Base-by-base conservation (phyloP, 176 grass and related monocot species). In the Urochloa ruziziensis region DNA sequence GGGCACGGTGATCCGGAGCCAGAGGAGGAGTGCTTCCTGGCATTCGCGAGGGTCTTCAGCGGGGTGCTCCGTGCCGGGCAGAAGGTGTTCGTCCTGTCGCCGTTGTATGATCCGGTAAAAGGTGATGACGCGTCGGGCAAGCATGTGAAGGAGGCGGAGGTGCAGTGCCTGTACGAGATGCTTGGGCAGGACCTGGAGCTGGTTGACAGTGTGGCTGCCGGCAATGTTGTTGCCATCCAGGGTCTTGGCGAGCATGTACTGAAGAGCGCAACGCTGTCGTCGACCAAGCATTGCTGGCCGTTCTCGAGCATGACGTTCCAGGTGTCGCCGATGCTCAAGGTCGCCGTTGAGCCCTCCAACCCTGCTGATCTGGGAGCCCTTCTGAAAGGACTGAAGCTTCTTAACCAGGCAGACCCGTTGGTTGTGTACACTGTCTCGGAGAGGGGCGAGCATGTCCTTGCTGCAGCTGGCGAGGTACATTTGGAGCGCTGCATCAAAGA, bases 301-400 rank as follows among this genome's bases (percentile, higher is more conserved):
- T 94, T 98, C 67, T 93, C 91, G 5, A 95, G 95, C 73, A 93
- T 98, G 95, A 85, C 85, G 87, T 98, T 98, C 79, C 92, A 98
- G 83, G 90, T 92, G 37, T 66, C 92, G 46, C 92, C 95, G 6
- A 93, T 88, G n/a, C 95, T 98, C 81, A 94, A 90, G 84, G 95
- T 98, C 48, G 90, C 95, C 7, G 73, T 98, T 81, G 95, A 98
- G 64, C 92, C 92, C 14, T 91, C 90, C 64, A 92, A 98, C 53
- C 92, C 91, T 10, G 71, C 84, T 62, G 92, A 98, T 76, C 83
- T 93, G 42, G 87, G 75, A 81, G 65, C 89, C 46, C 82, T 98
- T 32, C 60, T 89, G 40, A 90, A 86, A 86, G 95, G 95, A 37
- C 85, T 95, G 62, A 95, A 68, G 64, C 88, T 98, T 60, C 92